A percentile compares a stretch with the other conserved stretches of the same genome.
Conservation (phyloP, 768 basidiomycete genomes). For the Mycena metata region DNA sequence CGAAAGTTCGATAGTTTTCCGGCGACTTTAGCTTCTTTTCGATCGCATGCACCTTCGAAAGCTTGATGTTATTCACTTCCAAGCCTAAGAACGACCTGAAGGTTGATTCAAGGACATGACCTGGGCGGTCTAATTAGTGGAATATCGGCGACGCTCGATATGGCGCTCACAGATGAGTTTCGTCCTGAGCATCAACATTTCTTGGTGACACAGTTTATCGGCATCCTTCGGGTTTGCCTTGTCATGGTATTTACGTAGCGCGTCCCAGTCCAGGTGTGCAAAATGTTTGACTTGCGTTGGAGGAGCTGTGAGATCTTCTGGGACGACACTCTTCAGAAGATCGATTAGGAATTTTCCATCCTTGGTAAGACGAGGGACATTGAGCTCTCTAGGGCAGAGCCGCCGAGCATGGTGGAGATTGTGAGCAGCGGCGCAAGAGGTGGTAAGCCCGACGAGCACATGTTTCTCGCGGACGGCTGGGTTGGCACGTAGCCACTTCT, state of each 20-base stretch:
- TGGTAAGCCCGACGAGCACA: neutral
- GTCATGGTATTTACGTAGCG: neutral
- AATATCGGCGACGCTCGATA: neutral
- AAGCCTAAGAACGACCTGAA: slow-evolving; percentile 16
- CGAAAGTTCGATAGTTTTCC: neutral
- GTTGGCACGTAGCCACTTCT: slow-evolving; percentile 7
- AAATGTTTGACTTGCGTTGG: neutral
- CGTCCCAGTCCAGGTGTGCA: slow-evolving; percentile 8
- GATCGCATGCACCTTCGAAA: neutral
- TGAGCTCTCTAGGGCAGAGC: slow-evolving; percentile 16
- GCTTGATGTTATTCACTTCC: neutral
- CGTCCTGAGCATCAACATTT: slow-evolving; percentile 16
- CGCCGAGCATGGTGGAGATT: slow-evolving; percentile 14
- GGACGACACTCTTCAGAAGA: neutral
- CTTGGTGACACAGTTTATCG: neutral
- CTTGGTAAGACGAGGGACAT: neutral
- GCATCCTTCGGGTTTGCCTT: neutral
- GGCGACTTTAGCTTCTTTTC: neutral
- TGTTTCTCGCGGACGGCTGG: neutral
- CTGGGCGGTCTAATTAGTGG: neutral
- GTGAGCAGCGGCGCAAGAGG: neutral
- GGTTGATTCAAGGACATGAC: neutral
- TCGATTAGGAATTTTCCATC: neutral
- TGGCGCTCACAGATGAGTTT: slow-evolving; percentile 23
- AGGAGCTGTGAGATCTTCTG: neutral